A percentile compares a stretch with the other conserved stretches of the same genome.
Evolutionary conservation across 805 yeast genomes (phyloP).

Genomic region (Tetrapisispora namnaoensis): DNA sequence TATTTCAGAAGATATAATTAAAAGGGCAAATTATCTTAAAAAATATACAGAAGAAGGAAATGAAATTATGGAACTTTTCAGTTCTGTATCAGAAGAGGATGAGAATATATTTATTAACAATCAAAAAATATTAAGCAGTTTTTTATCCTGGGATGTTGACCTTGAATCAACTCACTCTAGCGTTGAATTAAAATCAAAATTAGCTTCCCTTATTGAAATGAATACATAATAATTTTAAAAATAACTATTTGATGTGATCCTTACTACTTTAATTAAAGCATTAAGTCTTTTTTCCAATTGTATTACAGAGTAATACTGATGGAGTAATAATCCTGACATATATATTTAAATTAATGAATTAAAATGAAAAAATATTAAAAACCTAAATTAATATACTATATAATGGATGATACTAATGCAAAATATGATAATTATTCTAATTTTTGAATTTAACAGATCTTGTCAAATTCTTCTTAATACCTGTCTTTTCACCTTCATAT

Average conservation of each 20-base stretch:
- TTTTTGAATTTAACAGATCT: conserved; percentile 64
- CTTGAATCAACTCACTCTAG: conserved; percentile 9
- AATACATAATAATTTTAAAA: too few species aligned
- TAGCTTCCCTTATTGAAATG: neutral
- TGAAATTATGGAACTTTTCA: conserved; percentile 14
- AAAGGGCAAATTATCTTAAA: conserved; percentile 27
- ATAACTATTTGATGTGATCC: neutral
- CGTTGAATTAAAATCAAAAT: conserved; percentile 6
- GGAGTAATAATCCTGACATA: neutral
- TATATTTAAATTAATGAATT: neutral
- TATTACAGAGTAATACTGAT: neutral
- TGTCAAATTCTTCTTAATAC: conserved; percentile 91
- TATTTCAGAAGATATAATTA: conserved; percentile 22
- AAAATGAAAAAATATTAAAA: neutral
- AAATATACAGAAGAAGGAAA: conserved; percentile 11
- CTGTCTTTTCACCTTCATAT: conserved; percentile 90
- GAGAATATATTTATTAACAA: conserved; percentile 8
- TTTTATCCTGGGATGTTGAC: conserved; percentile 25
- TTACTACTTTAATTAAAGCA: neutral
- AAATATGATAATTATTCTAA: conserved; percentile 4
- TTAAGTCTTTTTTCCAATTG: too few species aligned
- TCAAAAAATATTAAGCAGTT: conserved; percentile 16
- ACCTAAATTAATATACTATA: neutral
- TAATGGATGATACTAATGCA: neutral
- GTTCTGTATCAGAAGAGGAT: conserved; percentile 12